Evolutionary conservation across 441 rosid genomes (phyloP).

Genomic region (Bocquillonia castaneifolia): DNA sequence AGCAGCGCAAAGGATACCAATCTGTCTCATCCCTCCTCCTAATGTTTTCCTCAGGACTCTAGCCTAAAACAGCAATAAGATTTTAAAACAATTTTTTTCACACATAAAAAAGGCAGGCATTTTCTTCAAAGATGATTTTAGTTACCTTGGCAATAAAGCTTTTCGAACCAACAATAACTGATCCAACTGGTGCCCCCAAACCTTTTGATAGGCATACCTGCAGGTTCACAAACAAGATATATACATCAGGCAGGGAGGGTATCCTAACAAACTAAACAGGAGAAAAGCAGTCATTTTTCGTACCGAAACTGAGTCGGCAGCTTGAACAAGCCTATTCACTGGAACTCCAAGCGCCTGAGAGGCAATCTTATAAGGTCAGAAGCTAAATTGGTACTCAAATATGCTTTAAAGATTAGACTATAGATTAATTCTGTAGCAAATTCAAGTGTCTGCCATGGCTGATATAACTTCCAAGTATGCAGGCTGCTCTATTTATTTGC

Average conservation of each 20-base stretch:
- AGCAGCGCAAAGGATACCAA: constrained; percentile 76
- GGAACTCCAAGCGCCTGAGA: constrained; percentile 81
- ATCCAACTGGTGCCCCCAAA: constrained; percentile 88
- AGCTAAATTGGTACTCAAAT: not conserved
- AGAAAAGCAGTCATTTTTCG: not conserved
- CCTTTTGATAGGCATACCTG: constrained; percentile 91
- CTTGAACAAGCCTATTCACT: constrained; percentile 67
- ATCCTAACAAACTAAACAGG: not conserved
- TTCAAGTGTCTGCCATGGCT: not conserved
- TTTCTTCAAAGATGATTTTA: not conserved
- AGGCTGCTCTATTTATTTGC: not conserved
- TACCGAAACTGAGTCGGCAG: constrained; percentile 88
- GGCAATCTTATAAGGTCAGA: constrained; percentile 21
- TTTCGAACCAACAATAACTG: constrained; percentile 79
- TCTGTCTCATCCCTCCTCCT: constrained; percentile 96
- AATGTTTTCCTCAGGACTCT: constrained; percentile 77
- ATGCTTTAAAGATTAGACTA: not conserved
- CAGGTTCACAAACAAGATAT: constrained; percentile 12
- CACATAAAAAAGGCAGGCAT: not conserved
- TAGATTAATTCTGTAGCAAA: not conserved
- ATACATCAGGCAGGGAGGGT: not conserved
- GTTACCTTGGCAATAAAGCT: constrained; percentile 69
- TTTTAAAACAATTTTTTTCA: not conserved
- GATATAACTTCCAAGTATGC: not conserved
- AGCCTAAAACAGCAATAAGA: constrained; percentile 40